phyloP scores from a whole-genome alignment of 306 rosid genomes.

The Fragaria nilgerrensis region DNA sequence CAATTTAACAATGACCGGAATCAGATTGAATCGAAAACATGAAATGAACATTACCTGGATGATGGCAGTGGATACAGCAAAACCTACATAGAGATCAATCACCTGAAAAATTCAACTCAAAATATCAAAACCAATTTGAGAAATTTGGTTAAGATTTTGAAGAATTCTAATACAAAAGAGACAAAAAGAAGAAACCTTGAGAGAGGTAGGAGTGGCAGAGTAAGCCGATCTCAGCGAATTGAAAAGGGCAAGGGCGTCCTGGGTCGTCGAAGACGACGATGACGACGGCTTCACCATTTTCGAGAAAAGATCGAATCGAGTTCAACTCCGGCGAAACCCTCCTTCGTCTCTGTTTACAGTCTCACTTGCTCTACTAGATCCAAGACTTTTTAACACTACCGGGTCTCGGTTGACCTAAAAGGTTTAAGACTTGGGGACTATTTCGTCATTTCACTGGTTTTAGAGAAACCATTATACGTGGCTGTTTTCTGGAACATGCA shows the following conservation, averaged over 20 bases:
- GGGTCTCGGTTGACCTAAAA: background rate
- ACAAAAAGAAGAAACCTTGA: conserved; percentile 45
- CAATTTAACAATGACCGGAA: background rate
- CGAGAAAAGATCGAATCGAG: background rate
- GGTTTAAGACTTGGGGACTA: background rate
- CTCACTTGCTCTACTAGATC: background rate
- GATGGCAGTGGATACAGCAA: conserved; percentile 70
- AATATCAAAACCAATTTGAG: background rate
- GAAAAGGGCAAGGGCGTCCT: conserved; percentile 65
- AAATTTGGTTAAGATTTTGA: conserved; percentile 10
- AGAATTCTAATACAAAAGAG: background rate
- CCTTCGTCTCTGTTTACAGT: background rate
- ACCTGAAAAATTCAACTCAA: conserved; percentile 33
- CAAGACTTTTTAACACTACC: background rate
- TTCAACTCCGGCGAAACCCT: background rate
- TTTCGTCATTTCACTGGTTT: background rate
- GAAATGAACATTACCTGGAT: conserved; percentile 54
- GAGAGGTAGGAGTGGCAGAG: conserved; percentile 68
- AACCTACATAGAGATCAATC: conserved; percentile 77
- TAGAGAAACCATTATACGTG: background rate
- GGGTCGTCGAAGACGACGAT: conserved; percentile 35
- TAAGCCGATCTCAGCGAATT: conserved; percentile 76
- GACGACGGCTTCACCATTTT: conserved; percentile 16
- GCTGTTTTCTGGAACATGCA: background rate
- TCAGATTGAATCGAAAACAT: background rate